Conservation (phyloP, 164 flowering plant genomes). For the Cinnamomum chago region DNA sequence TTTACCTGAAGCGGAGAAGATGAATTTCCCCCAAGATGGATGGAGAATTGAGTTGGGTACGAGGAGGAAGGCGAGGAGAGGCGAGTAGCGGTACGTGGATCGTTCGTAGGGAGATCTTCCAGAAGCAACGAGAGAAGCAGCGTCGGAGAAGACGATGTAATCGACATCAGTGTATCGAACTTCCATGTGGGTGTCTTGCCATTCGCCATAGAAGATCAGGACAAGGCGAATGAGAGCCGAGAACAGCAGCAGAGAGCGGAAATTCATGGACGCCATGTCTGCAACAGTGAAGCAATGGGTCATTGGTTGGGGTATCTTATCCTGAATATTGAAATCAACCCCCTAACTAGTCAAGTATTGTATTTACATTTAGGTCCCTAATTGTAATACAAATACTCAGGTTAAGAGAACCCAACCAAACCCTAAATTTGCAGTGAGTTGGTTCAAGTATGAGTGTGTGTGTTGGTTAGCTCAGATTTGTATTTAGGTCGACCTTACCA, state of each 20-base stretch:
- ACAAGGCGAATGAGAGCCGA: conserved; percentile 57
- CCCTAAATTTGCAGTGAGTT: too few relatives aligned
- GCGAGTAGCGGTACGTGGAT: conserved; percentile 84
- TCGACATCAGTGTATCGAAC: conserved; percentile 90
- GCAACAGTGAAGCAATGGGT: too few relatives aligned
- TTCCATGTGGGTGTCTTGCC: conserved; percentile 95
- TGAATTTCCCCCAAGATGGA: conserved; percentile 80
- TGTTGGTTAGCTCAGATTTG: too few relatives aligned
- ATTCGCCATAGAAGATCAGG: conserved; percentile 77
- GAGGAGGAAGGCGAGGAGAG: conserved; percentile 74
- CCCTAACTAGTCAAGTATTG: too few relatives aligned
- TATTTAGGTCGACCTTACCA: too few relatives aligned
- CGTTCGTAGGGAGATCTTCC: conserved; percentile 74
- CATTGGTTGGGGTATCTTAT: too few relatives aligned
- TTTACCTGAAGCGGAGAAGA: conserved; percentile 87
- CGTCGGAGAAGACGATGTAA: conserved; percentile 90
- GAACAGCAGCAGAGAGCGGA: conserved; percentile 40
- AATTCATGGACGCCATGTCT: conserved; percentile 9
- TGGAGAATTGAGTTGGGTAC: conserved; percentile 74
- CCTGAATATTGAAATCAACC: too few relatives aligned
- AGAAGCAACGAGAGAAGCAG: conserved; percentile 66
- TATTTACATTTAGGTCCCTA: too few relatives aligned
- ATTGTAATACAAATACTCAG: too few relatives aligned
- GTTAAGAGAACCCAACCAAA: too few relatives aligned
- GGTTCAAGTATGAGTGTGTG: too few relatives aligned